These are phyloP conservation scores for Carpinus fangiana DNA, from an alignment of 306 rosid species.

Conservation along the genomic window DNA sequence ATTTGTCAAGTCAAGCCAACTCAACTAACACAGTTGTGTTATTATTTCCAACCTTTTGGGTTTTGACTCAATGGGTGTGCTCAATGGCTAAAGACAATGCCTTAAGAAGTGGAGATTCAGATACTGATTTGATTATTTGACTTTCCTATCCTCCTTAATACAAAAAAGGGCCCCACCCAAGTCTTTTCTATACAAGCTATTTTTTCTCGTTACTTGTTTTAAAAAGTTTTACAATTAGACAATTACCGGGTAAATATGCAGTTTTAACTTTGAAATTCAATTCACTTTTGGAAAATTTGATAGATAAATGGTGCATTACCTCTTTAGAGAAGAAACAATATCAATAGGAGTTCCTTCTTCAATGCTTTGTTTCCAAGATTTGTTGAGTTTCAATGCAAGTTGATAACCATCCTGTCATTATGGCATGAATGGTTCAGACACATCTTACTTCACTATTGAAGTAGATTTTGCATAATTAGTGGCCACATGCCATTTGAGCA, in stretches of 20 bases:
- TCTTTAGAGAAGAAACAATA: slow-evolving; percentile 64
- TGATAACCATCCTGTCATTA: slow-evolving; percentile 83
- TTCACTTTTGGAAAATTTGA: slow-evolving; percentile 15
- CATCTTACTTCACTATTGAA: slow-evolving; percentile 5
- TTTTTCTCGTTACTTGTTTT: neutral
- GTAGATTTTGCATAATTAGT: neutral
- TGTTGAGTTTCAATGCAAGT: slow-evolving; percentile 78
- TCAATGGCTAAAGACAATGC: neutral
- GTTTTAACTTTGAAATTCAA: slow-evolving; percentile 7
- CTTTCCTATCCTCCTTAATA: neutral
- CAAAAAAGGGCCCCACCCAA: neutral
- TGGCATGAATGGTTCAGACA: slow-evolving; percentile 26
- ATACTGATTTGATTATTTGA: neutral
- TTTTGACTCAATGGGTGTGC: neutral
- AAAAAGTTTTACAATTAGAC: slow-evolving; percentile 7
- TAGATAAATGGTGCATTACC: slow-evolving; percentile 37
- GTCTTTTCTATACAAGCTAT: neutral
- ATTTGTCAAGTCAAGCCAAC: neutral
- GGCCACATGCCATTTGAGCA: neutral
- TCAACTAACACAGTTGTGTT: neutral
- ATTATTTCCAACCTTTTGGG: neutral
- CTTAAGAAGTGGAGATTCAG: neutral
- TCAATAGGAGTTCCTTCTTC: slow-evolving; percentile 62
- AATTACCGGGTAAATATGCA: neutral
- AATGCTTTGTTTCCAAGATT: slow-evolving; percentile 56